Evolutionary conservation across 176 grass and related monocot genomes (phyloP).

Genomic region (Phoenix roebelenii): DNA sequence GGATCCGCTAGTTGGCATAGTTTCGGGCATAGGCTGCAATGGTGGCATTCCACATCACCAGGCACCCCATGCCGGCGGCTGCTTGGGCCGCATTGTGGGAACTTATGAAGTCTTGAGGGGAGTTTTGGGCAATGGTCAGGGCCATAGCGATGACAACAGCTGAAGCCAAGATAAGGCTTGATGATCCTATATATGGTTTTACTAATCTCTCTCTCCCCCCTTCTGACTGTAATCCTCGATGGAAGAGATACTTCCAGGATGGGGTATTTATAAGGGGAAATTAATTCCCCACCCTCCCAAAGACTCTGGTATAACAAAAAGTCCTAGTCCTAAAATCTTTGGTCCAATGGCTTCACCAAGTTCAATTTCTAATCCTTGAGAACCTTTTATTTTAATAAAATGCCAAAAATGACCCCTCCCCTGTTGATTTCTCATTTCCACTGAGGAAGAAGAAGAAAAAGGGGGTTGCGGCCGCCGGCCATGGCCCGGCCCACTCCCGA

Average conservation of each 20-base stretch:
- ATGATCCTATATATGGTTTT: not conserved
- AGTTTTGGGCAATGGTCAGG: conserved; percentile 3
- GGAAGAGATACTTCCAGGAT: not conserved
- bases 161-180: not conserved
- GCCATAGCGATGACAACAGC: not conserved
- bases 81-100: conserved; percentile 16
- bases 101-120: conserved; percentile 3
- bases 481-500: too few relatives aligned
- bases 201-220: not conserved
- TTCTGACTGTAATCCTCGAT: not conserved
- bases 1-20: conserved; percentile 1
- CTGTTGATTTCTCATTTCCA: too few relatives aligned
- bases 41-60: conserved; percentile 15
- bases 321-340: too few relatives aligned
- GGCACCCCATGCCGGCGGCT: not conserved
- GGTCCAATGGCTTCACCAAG: too few relatives aligned
- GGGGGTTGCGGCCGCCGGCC: too few relatives aligned
- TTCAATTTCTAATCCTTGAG: too few relatives aligned
- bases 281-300: too few relatives aligned
- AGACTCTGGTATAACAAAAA: too few relatives aligned
- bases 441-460: too few relatives aligned
- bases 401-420: too few relatives aligned
- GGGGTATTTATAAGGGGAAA: too few relatives aligned
- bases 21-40: conserved; percentile 15
- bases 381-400: too few relatives aligned